Conservation (phyloP, 306 rosid species). For the Benincasa hispida region DNA sequence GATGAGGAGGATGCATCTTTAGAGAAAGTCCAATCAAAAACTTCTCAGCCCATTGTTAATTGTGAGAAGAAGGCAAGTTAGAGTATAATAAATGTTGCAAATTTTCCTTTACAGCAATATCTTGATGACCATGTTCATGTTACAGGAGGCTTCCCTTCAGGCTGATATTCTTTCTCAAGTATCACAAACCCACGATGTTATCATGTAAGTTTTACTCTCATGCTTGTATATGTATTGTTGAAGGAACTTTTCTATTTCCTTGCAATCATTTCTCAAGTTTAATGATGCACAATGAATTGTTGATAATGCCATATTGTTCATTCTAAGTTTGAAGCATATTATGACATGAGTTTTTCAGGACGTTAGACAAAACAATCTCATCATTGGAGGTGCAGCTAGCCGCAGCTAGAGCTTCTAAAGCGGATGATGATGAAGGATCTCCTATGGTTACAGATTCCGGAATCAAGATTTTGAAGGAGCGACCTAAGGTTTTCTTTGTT, state of each 20-base stretch:
- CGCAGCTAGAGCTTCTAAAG: slow-evolving; percentile 39
- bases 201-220: slow-evolving; percentile 21
- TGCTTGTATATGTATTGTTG: background rate
- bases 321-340: background rate
- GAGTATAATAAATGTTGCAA: background rate
- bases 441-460: slow-evolving; percentile 16
- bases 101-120: background rate
- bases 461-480: slow-evolving; percentile 21
- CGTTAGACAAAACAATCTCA: slow-evolving; percentile 44
- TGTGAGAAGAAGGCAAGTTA: slow-evolving; percentile 42
- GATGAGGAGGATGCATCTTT: slow-evolving; percentile 24
- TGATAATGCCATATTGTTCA: background rate
- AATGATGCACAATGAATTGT: background rate
- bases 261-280: background rate
- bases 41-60: slow-evolving; percentile 17
- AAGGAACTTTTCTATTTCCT: background rate
- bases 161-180: slow-evolving; percentile 37
- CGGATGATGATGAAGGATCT: slow-evolving; percentile 22
- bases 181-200: slow-evolving; percentile 44
- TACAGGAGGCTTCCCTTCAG: slow-evolving; percentile 28
- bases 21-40: slow-evolving; percentile 16
- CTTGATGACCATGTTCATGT: slow-evolving; percentile 7
- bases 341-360: slow-evolving; percentile 18
- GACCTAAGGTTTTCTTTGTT: slow-evolving; percentile 44
- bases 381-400: slow-evolving; percentile 51